phyloP scores from a whole-genome alignment of 805 yeast genomes.

The Barnettozyma wickerhamii region DNA sequence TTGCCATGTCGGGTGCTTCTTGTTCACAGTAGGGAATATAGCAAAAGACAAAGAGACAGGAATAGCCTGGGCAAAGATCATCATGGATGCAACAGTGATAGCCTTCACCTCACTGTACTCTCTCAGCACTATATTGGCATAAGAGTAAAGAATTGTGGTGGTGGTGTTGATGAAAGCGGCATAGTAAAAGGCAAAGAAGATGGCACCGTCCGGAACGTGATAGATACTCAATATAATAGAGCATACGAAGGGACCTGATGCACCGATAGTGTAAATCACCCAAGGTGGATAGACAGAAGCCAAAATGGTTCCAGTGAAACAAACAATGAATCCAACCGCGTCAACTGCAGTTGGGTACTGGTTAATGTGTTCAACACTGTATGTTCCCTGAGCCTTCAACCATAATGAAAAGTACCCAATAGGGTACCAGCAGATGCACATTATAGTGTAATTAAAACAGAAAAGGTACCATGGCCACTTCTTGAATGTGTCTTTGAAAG shows the following conservation, averaged over 20 bases:
- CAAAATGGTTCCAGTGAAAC: slow-evolving; percentile 3
- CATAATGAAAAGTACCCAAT: too few species aligned
- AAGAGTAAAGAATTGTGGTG: slow-evolving; percentile 54
- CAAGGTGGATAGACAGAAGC: slow-evolving; percentile 6
- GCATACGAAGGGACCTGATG: slow-evolving; percentile 33
- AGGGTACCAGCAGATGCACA: too few species aligned
- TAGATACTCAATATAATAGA: slow-evolving; percentile 50
- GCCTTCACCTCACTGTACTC: slow-evolving; percentile 49
- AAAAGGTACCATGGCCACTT: too few species aligned
- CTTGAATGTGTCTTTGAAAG: too few species aligned
- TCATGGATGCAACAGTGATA: slow-evolving; percentile 45
- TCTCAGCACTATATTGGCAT: slow-evolving; percentile 54
- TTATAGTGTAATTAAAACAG: too few species aligned
- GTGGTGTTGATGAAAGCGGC: slow-evolving; percentile 56
- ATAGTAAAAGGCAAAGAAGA: slow-evolving; percentile 55
- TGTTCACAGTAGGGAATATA: slow-evolving; percentile 3
- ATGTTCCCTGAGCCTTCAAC: too few species aligned
- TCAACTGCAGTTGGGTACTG: slow-evolving; percentile 5
- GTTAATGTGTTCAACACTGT: slow-evolving; percentile 3
- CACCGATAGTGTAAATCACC: slow-evolving; percentile 4
- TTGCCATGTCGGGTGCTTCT: background rate
- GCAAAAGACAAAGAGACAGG: slow-evolving; percentile 3
- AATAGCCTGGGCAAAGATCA: slow-evolving; percentile 39
- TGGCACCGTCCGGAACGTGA: slow-evolving; percentile 48
- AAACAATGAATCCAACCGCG: slow-evolving; percentile 3